Evolutionary conservation across 768 basidiomycete genomes (phyloP).

Genomic region (Lentinus tigrinus): DNA sequence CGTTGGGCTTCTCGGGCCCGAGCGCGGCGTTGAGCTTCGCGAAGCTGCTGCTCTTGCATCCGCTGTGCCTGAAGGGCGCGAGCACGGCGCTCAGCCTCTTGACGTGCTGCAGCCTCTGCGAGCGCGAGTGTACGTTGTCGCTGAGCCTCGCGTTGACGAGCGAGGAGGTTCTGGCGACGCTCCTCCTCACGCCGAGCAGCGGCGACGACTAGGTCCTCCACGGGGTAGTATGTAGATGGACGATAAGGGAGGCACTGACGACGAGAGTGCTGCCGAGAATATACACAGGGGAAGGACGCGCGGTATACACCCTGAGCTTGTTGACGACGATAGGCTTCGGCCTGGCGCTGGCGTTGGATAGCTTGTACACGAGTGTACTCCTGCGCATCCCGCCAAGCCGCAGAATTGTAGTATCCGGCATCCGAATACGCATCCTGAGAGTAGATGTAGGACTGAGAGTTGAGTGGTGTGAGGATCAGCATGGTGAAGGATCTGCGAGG

Average conservation of each 20-base stretch:
- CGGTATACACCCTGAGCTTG: slow-evolving; percentile 3
- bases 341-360: slow-evolving; percentile 12
- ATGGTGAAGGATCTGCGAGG: slow-evolving; percentile 3
- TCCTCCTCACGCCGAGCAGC: slow-evolving; percentile 9
- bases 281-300: too few relatives aligned
- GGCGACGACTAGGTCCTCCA: slow-evolving; percentile 2
- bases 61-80: not conserved
- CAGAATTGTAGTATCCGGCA: slow-evolving; percentile 6
- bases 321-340: not conserved
- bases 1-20: not conserved
- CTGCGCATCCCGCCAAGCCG: slow-evolving; percentile 15
- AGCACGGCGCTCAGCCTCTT: not conserved
- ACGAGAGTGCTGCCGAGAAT: too few relatives aligned
- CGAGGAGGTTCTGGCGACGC: not conserved
- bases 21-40: not conserved
- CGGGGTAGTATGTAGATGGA: not conserved
- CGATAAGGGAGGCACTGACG: not conserved
- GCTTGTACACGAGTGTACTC: slow-evolving; percentile 23
- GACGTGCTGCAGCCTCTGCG: not conserved
- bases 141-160: slow-evolving; percentile 12
- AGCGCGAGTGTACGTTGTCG: not conserved
- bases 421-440: not conserved
- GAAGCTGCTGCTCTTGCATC: not conserved
- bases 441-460: not conserved
- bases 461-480: slow-evolving; percentile 16